Percentiles rank a stretch among this genome's conserved stretches.
phyloP scores from a whole-genome alignment of 768 basidiomycete species.

The Tulasnella calospora region DNA sequence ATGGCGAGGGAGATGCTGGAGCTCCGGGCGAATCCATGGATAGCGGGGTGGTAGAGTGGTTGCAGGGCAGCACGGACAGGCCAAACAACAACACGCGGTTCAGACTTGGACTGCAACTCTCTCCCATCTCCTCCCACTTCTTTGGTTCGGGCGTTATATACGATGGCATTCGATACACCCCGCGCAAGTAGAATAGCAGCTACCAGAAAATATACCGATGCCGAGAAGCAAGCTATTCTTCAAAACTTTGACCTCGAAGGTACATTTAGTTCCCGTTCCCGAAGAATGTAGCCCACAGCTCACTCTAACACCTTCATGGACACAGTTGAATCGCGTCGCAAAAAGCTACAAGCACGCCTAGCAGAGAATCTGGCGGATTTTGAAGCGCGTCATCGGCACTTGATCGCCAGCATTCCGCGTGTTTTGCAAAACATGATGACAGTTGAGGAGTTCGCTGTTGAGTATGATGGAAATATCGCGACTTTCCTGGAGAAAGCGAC shows the following conservation, averaged over 20 bases:
- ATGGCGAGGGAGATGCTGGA: conserved; percentile 19
- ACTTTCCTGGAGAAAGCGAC: conserved; percentile 19
- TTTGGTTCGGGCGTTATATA: background rate
- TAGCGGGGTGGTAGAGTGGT: background rate
- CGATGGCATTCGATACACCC: background rate
- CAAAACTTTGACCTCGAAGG: conserved; percentile 28
- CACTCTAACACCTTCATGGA: background rate
- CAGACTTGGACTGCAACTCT: background rate
- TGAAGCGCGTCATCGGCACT: conserved; percentile 21
- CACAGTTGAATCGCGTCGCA: conserved; percentile 24
- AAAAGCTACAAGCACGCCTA: conserved; percentile 2
- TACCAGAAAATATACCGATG: conserved; percentile 18
- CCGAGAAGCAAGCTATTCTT: conserved; percentile 26
- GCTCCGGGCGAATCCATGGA: conserved; percentile 17
- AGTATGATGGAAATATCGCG: conserved; percentile 26
- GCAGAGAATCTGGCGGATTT: conserved; percentile 21
- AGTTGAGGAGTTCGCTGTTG: conserved; percentile 26
- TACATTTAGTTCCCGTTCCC: background rate
- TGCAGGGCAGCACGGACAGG: background rate
- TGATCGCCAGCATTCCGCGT: conserved; percentile 26
- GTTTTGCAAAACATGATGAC: conserved; percentile 27
- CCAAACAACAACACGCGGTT: background rate
- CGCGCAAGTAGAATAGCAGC: background rate
- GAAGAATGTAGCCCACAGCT: background rate
- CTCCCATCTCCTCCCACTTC: background rate